Percentiles rank a stretch among this genome's conserved stretches.
These are phyloP conservation scores for Theileria luwenshuni DNA, from an alignment of 169 alveolate species.

Conservation along the genomic window DNA sequence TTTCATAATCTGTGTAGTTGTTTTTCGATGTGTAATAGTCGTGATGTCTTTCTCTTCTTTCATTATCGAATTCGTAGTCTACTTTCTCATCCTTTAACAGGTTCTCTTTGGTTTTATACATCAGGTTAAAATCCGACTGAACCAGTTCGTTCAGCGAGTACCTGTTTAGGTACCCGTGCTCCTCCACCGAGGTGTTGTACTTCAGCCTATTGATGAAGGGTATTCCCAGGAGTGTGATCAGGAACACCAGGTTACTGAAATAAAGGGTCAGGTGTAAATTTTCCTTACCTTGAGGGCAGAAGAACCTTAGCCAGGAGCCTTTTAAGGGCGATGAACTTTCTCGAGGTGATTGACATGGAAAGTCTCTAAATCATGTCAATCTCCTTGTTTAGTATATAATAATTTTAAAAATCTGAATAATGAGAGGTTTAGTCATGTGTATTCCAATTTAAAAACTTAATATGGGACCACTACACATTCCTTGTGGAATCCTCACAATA, in stretches of 20 bases:
- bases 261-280: not conserved
- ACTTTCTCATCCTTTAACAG: not conserved
- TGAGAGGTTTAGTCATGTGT: not conserved
- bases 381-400: not conserved
- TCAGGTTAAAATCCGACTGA: constrained; percentile 6
- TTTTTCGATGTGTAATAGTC: constrained; percentile 8
- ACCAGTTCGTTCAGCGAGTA: constrained; percentile 33
- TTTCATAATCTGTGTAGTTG: not conserved
- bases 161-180: constrained; percentile 52
- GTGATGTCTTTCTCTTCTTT: constrained; percentile 5
- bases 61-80: not conserved
- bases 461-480: too few relatives aligned
- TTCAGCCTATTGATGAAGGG: constrained; percentile 22
- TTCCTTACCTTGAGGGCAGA: constrained; percentile 1
- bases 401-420: too few relatives aligned
- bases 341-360: constrained; percentile 2
- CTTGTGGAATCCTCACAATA: too few relatives aligned
- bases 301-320: not conserved
- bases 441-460: not conserved
- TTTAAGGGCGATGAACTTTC: not conserved
- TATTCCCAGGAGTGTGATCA: constrained; percentile 19
- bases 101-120: constrained; percentile 26
- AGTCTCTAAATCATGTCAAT: not conserved
- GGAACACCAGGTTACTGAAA: constrained; percentile 51
- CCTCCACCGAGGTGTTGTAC: constrained; percentile 40